Conservation (phyloP, 2,329 filamentous ascomycete species). For the Talaromyces sp. region DNA sequence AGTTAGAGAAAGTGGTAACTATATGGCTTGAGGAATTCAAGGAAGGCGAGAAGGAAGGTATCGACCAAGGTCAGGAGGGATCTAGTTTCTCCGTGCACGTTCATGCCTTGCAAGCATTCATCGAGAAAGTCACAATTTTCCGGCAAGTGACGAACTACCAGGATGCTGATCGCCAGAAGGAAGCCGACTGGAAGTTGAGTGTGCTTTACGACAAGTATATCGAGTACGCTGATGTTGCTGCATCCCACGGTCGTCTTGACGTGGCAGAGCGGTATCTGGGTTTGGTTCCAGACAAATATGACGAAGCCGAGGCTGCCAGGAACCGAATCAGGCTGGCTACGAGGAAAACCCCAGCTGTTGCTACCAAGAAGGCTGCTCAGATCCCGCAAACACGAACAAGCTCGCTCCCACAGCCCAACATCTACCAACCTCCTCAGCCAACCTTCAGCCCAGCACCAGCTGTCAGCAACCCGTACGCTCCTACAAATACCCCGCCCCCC, state of each 20-base stretch:
- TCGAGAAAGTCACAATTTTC: slow-evolving; percentile 98
- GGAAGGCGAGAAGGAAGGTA: slow-evolving; percentile 70
- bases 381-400: slow-evolving; percentile 12
- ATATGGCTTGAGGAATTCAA: slow-evolving; percentile 91
- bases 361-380: slow-evolving; percentile 42
- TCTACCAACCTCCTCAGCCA: slow-evolving; percentile 32
- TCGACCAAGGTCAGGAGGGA: slow-evolving; percentile 64
- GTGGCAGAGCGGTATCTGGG: slow-evolving; percentile 89
- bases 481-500: slow-evolving; percentile 38
- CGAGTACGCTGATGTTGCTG: slow-evolving; percentile 93
- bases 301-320: slow-evolving; percentile 79
- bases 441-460: slow-evolving; percentile 26
- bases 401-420: slow-evolving; percentile 34
- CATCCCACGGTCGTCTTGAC: slow-evolving; percentile 78
- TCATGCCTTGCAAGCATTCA: slow-evolving; percentile 80
- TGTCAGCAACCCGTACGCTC: slow-evolving; percentile 39
- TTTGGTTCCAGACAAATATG: slow-evolving; percentile 75
- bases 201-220: slow-evolving; percentile 90
- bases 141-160: slow-evolving; percentile 87
- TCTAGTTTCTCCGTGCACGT: slow-evolving; percentile 91
- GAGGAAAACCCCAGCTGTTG: slow-evolving; percentile 51
- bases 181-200: slow-evolving; percentile 81
- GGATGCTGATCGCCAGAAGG: slow-evolving; percentile 66
- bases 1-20: slow-evolving; percentile 90
- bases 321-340: slow-evolving; percentile 81